These are phyloP conservation scores for Coelastrella sp. DNA, from an alignment of 139 green algal species.

Conservation along the genomic window DNA sequence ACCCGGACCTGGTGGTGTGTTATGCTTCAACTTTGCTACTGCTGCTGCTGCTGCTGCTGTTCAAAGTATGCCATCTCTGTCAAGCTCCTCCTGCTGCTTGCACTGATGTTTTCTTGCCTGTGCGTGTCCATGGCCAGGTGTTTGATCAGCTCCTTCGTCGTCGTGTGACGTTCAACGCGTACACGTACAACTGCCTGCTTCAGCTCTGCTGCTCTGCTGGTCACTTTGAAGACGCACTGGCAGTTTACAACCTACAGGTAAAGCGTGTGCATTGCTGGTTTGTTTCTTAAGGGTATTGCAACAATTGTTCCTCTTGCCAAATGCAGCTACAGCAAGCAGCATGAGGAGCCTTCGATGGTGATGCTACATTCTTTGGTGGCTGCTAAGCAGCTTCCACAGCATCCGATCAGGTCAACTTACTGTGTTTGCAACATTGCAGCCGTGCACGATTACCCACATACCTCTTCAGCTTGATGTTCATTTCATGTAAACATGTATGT, in stretches of 20 bases:
- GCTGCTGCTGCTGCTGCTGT: background rate
- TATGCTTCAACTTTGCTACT: background rate
- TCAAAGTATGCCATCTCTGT: background rate
- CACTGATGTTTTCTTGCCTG: background rate
- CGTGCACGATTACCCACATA: too few relatives aligned
- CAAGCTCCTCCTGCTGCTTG: background rate
- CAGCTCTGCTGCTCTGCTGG: conserved; percentile 58
- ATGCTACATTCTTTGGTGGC: too few relatives aligned
- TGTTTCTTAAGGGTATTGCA: background rate
- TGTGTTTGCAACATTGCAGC: too few relatives aligned
- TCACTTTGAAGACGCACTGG: conserved; percentile 50
- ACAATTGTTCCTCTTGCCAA: too few relatives aligned
- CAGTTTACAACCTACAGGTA: conserved; percentile 55
- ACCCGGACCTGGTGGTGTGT: too few relatives aligned
- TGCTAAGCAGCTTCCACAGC: too few relatives aligned
- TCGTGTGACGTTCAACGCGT: conserved; percentile 59
- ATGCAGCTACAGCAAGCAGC: too few relatives aligned
- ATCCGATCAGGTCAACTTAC: too few relatives aligned
- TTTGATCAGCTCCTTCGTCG: conserved; percentile 50
- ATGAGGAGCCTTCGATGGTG: too few relatives aligned
- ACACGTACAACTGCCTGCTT: conserved; percentile 43
- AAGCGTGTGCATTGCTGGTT: background rate
- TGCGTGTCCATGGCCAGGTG: too few relatives aligned
- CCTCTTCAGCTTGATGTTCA: too few relatives aligned
- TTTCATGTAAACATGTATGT: too few relatives aligned